Conservation (phyloP, 2,329 filamentous ascomycete genomes). For the Cucurbitaria berberidis region DNA sequence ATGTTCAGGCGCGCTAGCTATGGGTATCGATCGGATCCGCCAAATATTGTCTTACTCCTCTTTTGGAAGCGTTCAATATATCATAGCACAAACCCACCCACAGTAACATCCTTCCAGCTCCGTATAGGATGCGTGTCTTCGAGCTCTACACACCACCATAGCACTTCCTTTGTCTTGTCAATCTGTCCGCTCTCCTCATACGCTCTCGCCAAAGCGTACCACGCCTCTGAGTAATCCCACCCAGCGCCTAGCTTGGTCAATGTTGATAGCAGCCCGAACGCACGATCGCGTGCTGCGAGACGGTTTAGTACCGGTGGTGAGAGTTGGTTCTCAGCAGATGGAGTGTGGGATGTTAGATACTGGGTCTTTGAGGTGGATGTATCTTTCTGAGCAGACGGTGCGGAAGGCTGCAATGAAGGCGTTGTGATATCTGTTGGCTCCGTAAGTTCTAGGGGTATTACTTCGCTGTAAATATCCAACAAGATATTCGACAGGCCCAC, state of each 20-base stretch:
- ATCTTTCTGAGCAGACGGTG: slow-evolving; percentile 9
- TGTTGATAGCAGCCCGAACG: slow-evolving; percentile 79
- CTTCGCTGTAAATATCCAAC: slow-evolving; percentile 80
- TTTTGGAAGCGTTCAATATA: no score
- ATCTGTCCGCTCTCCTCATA: slow-evolving; percentile 86
- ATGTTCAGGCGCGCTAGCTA: no score
- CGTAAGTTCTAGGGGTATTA: slow-evolving; percentile 63
- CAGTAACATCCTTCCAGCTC: neutral
- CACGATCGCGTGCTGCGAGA: slow-evolving; percentile 87
- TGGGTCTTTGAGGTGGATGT: slow-evolving; percentile 26
- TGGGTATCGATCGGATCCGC: no score
- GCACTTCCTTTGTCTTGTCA: slow-evolving; percentile 86
- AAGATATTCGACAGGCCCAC: slow-evolving; percentile 84
- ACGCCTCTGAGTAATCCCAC: slow-evolving; percentile 93
- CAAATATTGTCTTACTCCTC: no score
- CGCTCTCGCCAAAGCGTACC: slow-evolving; percentile 84
- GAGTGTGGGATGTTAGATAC: slow-evolving; percentile 60
- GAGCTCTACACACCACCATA: slow-evolving; percentile 98
- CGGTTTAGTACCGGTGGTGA: slow-evolving; percentile 77
- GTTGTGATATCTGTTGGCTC: slow-evolving; percentile 34
- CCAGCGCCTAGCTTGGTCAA: slow-evolving; percentile 84
- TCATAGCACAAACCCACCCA: neutral
- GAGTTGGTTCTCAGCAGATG: slow-evolving; percentile 43
- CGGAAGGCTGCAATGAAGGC: slow-evolving; percentile 11
- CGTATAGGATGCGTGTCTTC: slow-evolving; percentile 67